Conservation (phyloP, 2,329 filamentous ascomycete species). For the Mariannaea elegans region DNA sequence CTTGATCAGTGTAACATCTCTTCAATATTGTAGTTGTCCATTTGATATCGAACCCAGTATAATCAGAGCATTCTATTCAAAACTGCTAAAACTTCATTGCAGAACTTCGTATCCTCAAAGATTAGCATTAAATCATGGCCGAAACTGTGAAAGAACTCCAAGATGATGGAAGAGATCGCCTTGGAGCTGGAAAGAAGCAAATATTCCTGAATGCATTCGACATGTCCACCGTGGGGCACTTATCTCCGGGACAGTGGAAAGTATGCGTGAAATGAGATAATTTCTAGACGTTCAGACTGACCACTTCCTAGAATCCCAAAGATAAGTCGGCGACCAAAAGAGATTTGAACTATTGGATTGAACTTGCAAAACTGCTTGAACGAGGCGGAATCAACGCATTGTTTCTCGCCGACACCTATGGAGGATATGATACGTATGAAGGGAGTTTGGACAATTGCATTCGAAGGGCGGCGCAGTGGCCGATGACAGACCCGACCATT, state of each 20-base stretch:
- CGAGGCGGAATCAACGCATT: slow-evolving; percentile 70
- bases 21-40: too few relatives aligned
- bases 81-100: too few relatives aligned
- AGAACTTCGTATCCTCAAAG: too few relatives aligned
- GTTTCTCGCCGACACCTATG: slow-evolving; percentile 73
- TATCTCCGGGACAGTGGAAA: slow-evolving; percentile 75
- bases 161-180: slow-evolving; percentile 4
- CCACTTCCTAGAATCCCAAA: slow-evolving; percentile 58
- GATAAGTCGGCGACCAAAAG: slow-evolving; percentile 70
- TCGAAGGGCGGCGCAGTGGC: slow-evolving; percentile 70
- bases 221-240: slow-evolving; percentile 71
- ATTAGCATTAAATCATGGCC: too few relatives aligned
- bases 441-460: slow-evolving; percentile 68
- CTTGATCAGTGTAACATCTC: too few relatives aligned
- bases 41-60: too few relatives aligned
- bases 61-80: too few relatives aligned
- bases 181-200: slow-evolving; percentile 29
- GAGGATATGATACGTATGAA: slow-evolving; percentile 70
- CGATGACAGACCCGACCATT: slow-evolving; percentile 70
- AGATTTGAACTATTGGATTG: slow-evolving; percentile 69
- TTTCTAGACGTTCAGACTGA: background rate
- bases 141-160: background rate
- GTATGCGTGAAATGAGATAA: slow-evolving; percentile 43
- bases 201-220: slow-evolving; percentile 73
- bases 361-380: slow-evolving; percentile 70